phyloP scores from a whole-genome alignment of 2,329 filamentous ascomycete species.

The Madurella mycetomatis region DNA sequence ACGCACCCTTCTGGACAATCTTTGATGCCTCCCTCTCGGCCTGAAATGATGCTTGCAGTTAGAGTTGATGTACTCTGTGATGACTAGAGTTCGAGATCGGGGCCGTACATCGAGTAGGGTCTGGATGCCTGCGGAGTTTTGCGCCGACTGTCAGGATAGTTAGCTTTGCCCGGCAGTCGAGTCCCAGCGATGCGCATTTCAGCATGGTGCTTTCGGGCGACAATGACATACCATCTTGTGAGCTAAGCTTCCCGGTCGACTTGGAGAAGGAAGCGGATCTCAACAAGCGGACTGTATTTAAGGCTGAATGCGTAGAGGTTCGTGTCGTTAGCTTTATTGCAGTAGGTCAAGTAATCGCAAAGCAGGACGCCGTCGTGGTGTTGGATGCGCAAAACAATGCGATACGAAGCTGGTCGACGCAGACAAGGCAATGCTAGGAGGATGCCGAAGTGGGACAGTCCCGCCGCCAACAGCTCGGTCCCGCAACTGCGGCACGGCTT shows the following conservation, averaged over 20 bases:
- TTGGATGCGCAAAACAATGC: neutral
- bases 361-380: neutral
- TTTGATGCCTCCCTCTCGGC: slow-evolving; percentile 98
- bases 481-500: neutral
- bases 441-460: neutral
- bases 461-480: neutral
- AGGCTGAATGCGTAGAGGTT: too few relatives aligned
- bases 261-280: too few relatives aligned
- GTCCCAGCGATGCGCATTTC: neutral
- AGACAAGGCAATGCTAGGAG: neutral
- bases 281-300: too few relatives aligned
- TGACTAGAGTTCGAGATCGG: neutral
- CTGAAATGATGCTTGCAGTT: slow-evolving; percentile 41
- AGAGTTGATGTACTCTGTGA: neutral
- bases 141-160: slow-evolving; percentile 67
- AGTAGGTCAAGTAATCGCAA: neutral
- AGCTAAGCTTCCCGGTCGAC: neutral
- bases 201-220: neutral
- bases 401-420: neutral
- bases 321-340: neutral
- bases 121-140: slow-evolving; percentile 98
- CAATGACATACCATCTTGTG: slow-evolving; percentile 8
- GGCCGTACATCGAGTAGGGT: slow-evolving; percentile 89
- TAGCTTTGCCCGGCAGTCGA: neutral
- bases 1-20: slow-evolving; percentile 91